Evolutionary conservation across 495 filamentous ascomycete genomes (phyloP).

Genomic region (Parathielavia hyrcaniae): DNA sequence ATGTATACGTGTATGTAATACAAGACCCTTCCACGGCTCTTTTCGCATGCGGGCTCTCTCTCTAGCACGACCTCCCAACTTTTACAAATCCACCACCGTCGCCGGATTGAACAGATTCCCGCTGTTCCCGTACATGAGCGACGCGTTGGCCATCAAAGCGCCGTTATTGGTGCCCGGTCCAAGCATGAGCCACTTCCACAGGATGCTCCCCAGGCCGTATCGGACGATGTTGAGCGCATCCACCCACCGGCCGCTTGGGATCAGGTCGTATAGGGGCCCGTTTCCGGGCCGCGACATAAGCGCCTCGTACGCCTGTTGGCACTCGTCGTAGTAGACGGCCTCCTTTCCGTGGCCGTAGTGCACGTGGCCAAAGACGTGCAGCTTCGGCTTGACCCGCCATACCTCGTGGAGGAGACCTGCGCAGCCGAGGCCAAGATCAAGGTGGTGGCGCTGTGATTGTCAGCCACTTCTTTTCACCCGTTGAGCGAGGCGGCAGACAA

Average conservation of each 20-base stretch:
- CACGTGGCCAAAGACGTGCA: slow-evolving; percentile 89
- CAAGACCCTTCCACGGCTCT: no score
- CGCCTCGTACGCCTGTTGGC: slow-evolving; percentile 63
- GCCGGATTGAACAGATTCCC: slow-evolving; percentile 56
- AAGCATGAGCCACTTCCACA: slow-evolving; percentile 66
- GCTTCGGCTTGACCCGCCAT: slow-evolving; percentile 67
- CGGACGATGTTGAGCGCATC: slow-evolving; percentile 54
- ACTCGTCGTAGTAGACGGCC: slow-evolving; percentile 70
- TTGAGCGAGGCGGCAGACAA: neutral
- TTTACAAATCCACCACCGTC: slow-evolving; percentile 29
- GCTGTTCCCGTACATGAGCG: slow-evolving; percentile 62
- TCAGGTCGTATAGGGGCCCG: slow-evolving; percentile 47
- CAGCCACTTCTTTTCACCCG: neutral
- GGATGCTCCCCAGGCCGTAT: slow-evolving; percentile 56
- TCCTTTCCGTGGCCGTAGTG: slow-evolving; percentile 64
- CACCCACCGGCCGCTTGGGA: slow-evolving; percentile 50
- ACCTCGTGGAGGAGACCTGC: slow-evolving; percentile 65
- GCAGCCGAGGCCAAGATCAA: slow-evolving; percentile 72
- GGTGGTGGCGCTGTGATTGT: slow-evolving; percentile 54
- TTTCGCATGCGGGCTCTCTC: neutral
- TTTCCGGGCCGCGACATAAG: slow-evolving; percentile 47
- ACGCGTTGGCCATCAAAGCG: slow-evolving; percentile 69
- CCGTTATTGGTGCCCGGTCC: slow-evolving; percentile 54
- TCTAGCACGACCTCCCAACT: neutral
- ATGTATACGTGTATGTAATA: neutral